Evolutionary conservation across 164 flowering plant species (phyloP).

Genomic region (Aristolochia californica): DNA sequence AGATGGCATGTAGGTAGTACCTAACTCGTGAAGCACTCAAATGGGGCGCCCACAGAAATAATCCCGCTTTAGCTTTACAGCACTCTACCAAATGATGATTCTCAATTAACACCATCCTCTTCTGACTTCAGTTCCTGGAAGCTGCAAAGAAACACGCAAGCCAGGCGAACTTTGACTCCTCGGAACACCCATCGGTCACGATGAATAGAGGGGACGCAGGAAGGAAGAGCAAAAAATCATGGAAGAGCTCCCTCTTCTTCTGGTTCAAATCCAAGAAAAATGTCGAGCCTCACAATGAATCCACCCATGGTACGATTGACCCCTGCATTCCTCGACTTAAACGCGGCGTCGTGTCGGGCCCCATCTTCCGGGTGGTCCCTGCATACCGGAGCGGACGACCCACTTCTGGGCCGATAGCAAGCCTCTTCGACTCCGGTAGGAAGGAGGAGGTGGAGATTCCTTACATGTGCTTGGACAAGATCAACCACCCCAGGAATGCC

Average conservation of each 20-base stretch:
- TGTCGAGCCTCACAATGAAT: conserved; percentile 1
- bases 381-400: background rate
- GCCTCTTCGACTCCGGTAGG: background rate
- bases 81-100: background rate
- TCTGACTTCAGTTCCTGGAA: conserved; percentile 3
- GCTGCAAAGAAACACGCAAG: conserved; percentile 5
- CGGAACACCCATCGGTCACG: background rate
- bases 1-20: too few relatives aligned
- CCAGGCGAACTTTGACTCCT: background rate
- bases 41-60: too few relatives aligned
- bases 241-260: conserved; percentile 6
- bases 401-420: conserved; percentile 1
- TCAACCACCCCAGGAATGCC: background rate
- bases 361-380: conserved; percentile 14
- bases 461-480: conserved; percentile 4
- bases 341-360: conserved; percentile 4
- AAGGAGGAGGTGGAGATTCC: conserved; percentile 4
- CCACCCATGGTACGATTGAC: background rate
- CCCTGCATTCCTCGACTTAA: background rate
- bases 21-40: too few relatives aligned
- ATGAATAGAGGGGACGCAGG: background rate
- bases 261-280: conserved; percentile 10
- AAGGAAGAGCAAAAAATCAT: conserved; percentile 3
- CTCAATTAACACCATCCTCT: background rate
- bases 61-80: background rate